Base-by-base conservation (phyloP, 352 stramenopile genomes). In the Nothophytophthora sp. region DNA sequence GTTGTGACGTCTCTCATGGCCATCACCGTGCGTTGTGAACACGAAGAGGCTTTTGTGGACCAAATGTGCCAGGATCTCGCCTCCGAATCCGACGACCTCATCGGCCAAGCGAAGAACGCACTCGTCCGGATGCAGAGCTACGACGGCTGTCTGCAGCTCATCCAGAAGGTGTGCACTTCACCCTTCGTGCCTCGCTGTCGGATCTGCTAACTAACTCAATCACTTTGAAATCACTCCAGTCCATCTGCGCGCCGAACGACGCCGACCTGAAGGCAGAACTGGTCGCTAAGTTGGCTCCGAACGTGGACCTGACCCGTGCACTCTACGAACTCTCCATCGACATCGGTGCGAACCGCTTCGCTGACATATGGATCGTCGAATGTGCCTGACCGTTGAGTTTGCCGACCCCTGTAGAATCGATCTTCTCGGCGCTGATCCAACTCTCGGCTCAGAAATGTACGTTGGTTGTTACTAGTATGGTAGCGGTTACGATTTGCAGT, bases 401-500 rank as follows among this genome's bases (percentile, higher is more conserved):
- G 13, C 1, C 15, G n/a, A n/a, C n/a, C n/a, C 25, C 19, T 39
- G 5, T 15, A 84, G 73, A 79, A 39, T 63, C 55, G 15, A 76
- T 65, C 9, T 81, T 81, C 30, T 73, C 57, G 11, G 67, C 66
- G 0, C 52, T 81, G 11, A 37, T 84, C 42, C 73, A 78, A 50
- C 73, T 83, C 22, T 67, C 57, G n/a, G 77, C 63, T 32, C 63
- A 69, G 30, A 81, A 86, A 63, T 62, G 74, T 81, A 53, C 19
- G 35, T 30, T 3, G 22, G 10, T 18, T 4, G n/a, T 9, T 36
- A 30, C 41, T 52, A 20, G 19, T 28, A 2, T 39, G 1, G 10
- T 15, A 4, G 29, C 5, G 22, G n/a, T 15, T n/a, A 5, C 19
- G 16, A 19, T n/a, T 20, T 43, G 19, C 22, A 10, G 8, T 45